Conservation (phyloP, 768 basidiomycete species). For the Psilocybe subaeruginosa region DNA sequence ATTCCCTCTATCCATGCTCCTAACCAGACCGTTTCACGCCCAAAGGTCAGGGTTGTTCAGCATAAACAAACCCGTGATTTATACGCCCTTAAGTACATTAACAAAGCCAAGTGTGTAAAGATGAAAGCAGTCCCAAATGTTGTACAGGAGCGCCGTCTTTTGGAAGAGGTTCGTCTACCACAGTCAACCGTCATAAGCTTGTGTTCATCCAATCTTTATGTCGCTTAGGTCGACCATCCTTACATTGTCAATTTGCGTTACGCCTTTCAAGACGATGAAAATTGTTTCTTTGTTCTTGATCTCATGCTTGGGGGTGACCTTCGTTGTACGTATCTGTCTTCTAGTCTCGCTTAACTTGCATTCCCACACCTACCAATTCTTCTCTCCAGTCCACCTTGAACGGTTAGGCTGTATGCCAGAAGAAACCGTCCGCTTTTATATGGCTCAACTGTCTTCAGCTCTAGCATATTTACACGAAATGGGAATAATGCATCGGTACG, state of each 20-base stretch:
- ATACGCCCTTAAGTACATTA: conserved; percentile 99
- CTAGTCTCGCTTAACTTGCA: conserved; percentile 9
- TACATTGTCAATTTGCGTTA: conserved; percentile 95
- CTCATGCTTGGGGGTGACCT: conserved; percentile 96
- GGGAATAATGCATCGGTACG: conserved; percentile 94
- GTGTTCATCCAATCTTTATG: background rate
- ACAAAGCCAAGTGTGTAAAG: conserved; percentile 96
- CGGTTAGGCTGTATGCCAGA: conserved; percentile 76
- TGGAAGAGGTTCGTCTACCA: conserved; percentile 79
- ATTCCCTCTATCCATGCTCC: conserved; percentile 7
- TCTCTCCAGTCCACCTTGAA: conserved; percentile 80
- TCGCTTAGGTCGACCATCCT: conserved; percentile 84
- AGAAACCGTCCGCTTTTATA: conserved; percentile 82
- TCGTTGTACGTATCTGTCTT: conserved; percentile 63
- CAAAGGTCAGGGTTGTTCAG: conserved; percentile 96
- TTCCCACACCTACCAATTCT: conserved; percentile 6
- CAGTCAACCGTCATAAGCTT: background rate
- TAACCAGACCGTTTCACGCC: conserved; percentile 16
- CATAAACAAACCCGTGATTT: conserved; percentile 98
- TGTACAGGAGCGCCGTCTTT: conserved; percentile 90
- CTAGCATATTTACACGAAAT: conserved; percentile 91
- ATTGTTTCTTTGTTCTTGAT: conserved; percentile 98
- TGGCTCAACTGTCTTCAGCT: conserved; percentile 88
- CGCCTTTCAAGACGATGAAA: conserved; percentile 97
- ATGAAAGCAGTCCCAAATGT: conserved; percentile 99